Evolutionary conservation across 2,329 filamentous ascomycete species (phyloP).

Genomic region (Neofusicoccum cordaticola): DNA sequence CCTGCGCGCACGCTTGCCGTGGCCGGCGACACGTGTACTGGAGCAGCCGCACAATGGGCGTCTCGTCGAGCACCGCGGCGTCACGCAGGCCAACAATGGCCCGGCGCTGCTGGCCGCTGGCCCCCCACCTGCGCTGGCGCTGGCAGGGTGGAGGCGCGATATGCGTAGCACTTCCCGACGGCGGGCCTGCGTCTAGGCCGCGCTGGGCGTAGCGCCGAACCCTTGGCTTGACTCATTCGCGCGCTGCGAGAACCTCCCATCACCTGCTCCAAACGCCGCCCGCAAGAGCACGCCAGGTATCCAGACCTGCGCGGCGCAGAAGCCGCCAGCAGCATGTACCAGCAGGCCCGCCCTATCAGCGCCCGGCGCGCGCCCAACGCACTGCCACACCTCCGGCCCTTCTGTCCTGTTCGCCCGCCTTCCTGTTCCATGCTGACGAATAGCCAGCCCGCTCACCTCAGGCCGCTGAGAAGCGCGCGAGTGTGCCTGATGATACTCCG

Average conservation of each 20-base stretch:
- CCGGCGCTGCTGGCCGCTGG: conserved; percentile 3
- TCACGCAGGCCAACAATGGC: conserved; percentile 5
- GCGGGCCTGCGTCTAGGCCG: not conserved
- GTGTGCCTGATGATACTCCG: conserved; percentile 17
- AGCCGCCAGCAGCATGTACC: conserved; percentile 8
- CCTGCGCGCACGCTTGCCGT: not conserved
- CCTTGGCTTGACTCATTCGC: conserved; percentile 11
- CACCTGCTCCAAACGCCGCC: conserved; percentile 14
- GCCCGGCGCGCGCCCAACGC: conserved; percentile 2
- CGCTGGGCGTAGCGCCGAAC: conserved; percentile 9
- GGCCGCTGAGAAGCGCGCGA: conserved; percentile 16
- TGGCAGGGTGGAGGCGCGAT: not conserved
- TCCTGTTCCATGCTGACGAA: conserved; percentile 14
- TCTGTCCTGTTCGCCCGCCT: conserved; percentile 9
- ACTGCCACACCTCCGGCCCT: conserved; percentile 16
- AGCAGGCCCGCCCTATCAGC: conserved; percentile 6
- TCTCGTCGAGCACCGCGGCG: conserved; percentile 13
- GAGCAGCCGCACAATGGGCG: not conserved
- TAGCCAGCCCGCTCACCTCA: conserved; percentile 13
- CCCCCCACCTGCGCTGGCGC: not conserved
- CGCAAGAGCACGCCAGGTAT: conserved; percentile 13
- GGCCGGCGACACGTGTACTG: conserved; percentile 14
- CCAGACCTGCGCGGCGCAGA: conserved; percentile 8
- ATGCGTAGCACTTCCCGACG: conserved; percentile 7
- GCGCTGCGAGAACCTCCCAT: conserved; percentile 3